Base-by-base conservation (phyloP, 768 basidiomycete species). In the Cyathus striatus region DNA sequence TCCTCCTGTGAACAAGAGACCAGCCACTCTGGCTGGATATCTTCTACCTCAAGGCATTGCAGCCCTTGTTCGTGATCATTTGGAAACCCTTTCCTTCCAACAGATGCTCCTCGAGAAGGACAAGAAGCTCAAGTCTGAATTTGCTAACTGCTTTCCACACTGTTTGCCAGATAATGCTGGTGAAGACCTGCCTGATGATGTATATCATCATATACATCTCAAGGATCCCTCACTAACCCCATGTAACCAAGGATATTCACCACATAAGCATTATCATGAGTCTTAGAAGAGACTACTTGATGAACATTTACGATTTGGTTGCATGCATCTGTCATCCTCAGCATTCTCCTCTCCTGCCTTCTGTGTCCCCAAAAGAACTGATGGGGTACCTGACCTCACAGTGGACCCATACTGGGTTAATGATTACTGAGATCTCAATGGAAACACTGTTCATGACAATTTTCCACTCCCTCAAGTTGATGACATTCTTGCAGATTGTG, bases 311-410 rank as follows among this genome's bases (percentile, higher is more conserved):
- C 54, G 45, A 0, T 55, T 62, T 0, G 63, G 70, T 0, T 49
- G 56, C 0, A 56, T 73, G 0, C 44, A 54, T 0, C 58, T 58
- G 0, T 68, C 62, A 0, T 41, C 40, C 1, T 61, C 60, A 0
- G 38, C 40, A 3, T 62, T 54, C 43, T 55, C 61, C 0, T 73
- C 62, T 0, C 69, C 65, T 0, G 56, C 60, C 0, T 72, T 70
- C 41, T 53, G 71, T 2, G 61, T 71, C 1, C 64, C 57, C 0
- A 66, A 64, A 39, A n/a, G n/a, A 7, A 30, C 7, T 7, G 27
- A 30, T 30, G n/a, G 27, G n/a, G 27, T 30, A 30, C 27, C 53
- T 0, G 58, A 65, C 35, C 43, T 45, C 0, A 49, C 53, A 0
- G 63, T 49, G 0, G 22, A 62, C 14, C 66, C 60, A 0, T 51